Evolutionary conservation across 1,284 basidiomycete species (phyloP), one percentile per base, ranked within the genome.

Genomic region (Cryptococcus sp.): DNA sequence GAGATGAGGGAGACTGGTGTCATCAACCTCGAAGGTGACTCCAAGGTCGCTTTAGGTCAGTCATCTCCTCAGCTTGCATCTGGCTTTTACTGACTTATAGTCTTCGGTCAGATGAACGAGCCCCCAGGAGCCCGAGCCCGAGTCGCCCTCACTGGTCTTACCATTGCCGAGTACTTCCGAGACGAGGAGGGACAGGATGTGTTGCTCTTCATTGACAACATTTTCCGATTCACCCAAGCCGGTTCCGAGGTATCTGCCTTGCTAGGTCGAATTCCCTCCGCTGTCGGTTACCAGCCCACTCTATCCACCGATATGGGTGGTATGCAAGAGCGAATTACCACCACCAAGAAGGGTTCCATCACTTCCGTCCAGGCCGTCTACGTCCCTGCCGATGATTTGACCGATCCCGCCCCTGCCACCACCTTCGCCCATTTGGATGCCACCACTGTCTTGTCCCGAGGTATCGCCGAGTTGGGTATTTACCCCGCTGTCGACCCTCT

Each of bases 31-130:
- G 84, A 96, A 72, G 92, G 92, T 78, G 91, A 94, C 78, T 98
- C 94, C 77, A 98, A 98, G 85, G 94, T 97, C 79, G 93, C 94
- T 70, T 86, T 98, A 63, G 60, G 60, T 61, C 39, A 45, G 57
- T 58, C 14, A 10, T 44, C 16, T 49, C 4, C 18, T 46, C 24
- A 10, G 34, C 23, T 14, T 36, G 19, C 42, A 14, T 21, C 31
- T 9, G 16, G 9, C 22, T 7, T 28, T n/a, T 7, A 49, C 42
- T 24, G 19, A 25, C 37, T 36, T 46, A 5, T 49, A 61, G 94
- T 98, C 68, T 98, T 98, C 83, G 94, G 94, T 82, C 94, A 98
- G 82, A 98, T 98, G 94, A 98, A 98, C 82, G 94, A 98, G 82
- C 94, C 94, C 77, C 94, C 94, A 70, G 94, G 94, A 85, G 94